These are phyloP conservation scores for Ogataea ramenticola DNA, from an alignment of 805 yeast genomes.

Conservation along the genomic window DNA sequence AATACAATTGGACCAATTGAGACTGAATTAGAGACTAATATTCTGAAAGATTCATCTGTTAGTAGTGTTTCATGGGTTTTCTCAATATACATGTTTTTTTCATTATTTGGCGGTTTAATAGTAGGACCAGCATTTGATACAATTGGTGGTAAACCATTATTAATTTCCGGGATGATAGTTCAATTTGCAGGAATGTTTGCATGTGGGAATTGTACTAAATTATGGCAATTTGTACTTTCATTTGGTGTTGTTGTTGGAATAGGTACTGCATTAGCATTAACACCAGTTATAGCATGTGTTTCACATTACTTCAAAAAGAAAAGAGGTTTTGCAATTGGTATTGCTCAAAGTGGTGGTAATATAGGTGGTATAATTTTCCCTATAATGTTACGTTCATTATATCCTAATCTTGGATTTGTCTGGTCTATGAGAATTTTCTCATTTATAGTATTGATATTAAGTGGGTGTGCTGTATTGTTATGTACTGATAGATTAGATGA, in stretches of 20 bases:
- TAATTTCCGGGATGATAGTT: constrained; percentile 33
- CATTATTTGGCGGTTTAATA: constrained; percentile 42
- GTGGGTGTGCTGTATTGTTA: constrained; percentile 15
- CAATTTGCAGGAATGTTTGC: constrained; percentile 43
- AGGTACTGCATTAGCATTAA: constrained; percentile 35
- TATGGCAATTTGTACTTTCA: constrained; percentile 34
- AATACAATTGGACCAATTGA: constrained; percentile 59
- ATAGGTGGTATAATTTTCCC: constrained; percentile 62
- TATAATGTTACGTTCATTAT: constrained; percentile 38
- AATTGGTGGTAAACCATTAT: constrained; percentile 38
- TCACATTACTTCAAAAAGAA: constrained; percentile 37
- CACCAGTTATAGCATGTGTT: constrained; percentile 38
- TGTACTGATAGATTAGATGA: constrained; percentile 33
- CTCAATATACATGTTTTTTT: constrained; percentile 44
- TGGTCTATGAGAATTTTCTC: constrained; percentile 54
- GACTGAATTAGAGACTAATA: constrained; percentile 50
- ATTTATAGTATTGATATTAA: constrained; percentile 17
- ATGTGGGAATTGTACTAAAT: constrained; percentile 35
- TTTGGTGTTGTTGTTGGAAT: constrained; percentile 33
- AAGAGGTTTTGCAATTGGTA: constrained; percentile 30
- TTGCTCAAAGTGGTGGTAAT: constrained; percentile 47
- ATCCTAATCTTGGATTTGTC: constrained; percentile 41
- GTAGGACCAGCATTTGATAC: constrained; percentile 54
- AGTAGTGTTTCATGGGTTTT: constrained; percentile 59
- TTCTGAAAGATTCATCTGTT: constrained; percentile 35